These are phyloP conservation scores for Pythium myriotylum DNA, from an alignment of 352 stramenopile species.

Conservation along the genomic window DNA sequence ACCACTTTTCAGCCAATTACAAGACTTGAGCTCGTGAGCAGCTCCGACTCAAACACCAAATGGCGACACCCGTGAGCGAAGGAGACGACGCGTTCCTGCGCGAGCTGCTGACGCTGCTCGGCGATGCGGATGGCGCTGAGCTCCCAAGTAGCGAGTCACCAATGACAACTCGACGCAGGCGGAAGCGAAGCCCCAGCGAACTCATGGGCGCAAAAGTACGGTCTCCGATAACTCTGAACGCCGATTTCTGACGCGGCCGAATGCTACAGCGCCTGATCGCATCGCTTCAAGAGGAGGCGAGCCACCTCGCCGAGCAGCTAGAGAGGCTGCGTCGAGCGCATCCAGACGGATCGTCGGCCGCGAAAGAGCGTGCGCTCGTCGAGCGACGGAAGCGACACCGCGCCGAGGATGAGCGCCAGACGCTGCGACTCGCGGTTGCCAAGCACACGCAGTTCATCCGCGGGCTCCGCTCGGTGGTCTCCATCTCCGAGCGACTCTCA, in stretches of 20 bases:
- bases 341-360: not conserved
- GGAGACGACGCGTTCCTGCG: not conserved
- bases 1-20: no score
- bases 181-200: not conserved
- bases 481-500: conserved; percentile 1
- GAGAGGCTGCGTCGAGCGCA: not conserved
- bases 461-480: conserved; percentile 5
- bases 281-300: no score
- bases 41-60: no score
- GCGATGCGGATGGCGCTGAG: no score
- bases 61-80: no score
- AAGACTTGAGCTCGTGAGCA: no score
- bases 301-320: not conserved
- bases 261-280: no score
- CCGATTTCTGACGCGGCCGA: no score
- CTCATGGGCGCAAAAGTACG: no score
- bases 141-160: no score
- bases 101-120: conserved; percentile 5
- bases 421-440: conserved; percentile 3
- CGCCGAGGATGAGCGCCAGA: not conserved
- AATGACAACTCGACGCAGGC: not conserved
- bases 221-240: no score
- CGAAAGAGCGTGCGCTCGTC: not conserved
- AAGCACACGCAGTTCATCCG: conserved; percentile 5
- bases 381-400: conserved; percentile 3